Conservation (phyloP, 129 eudicot species). For the Lactuca sativa region DNA sequence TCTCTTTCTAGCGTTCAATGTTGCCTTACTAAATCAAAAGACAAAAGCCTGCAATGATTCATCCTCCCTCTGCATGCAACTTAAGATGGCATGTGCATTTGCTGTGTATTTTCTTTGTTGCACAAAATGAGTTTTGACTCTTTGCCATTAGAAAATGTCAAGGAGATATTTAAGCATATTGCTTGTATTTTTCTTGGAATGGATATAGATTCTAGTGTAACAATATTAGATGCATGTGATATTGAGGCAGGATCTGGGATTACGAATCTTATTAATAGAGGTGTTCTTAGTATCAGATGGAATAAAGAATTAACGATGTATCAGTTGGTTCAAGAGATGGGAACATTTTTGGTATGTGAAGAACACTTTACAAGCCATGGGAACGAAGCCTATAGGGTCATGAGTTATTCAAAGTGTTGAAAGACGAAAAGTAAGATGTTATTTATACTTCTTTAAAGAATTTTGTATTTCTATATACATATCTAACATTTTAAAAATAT, state of each 20-base stretch:
- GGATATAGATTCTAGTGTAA: too few relatives aligned
- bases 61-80: too few relatives aligned
- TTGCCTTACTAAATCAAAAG: too few relatives aligned
- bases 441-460: neutral
- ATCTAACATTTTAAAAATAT: too few relatives aligned
- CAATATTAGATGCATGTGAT: too few relatives aligned
- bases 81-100: too few relatives aligned
- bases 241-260: too few relatives aligned
- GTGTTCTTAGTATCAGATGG: slow-evolving; percentile 13
- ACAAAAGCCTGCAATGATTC: too few relatives aligned
- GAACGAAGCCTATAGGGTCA: slow-evolving; percentile 11
- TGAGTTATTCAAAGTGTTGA: slow-evolving; percentile 30
- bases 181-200: slow-evolving; percentile 29
- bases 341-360: slow-evolving; percentile 23
- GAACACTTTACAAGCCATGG: slow-evolving; percentile 21
- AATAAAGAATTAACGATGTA: slow-evolving; percentile 16
- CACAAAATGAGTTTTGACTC: too few relatives aligned
- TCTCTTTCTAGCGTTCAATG: too few relatives aligned
- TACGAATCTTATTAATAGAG: neutral
- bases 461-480: neutral
- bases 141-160: too few relatives aligned
- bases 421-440: slow-evolving; percentile 24
- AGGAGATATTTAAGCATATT: slow-evolving; percentile 27
- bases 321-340: slow-evolving; percentile 31
- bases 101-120: too few relatives aligned